Percentiles rank a stretch among this genome's conserved stretches.
These are phyloP conservation scores for Aspergillus puulaauensis DNA, from an alignment of 2,329 filamentous ascomycete genomes.

Conservation along the genomic window DNA sequence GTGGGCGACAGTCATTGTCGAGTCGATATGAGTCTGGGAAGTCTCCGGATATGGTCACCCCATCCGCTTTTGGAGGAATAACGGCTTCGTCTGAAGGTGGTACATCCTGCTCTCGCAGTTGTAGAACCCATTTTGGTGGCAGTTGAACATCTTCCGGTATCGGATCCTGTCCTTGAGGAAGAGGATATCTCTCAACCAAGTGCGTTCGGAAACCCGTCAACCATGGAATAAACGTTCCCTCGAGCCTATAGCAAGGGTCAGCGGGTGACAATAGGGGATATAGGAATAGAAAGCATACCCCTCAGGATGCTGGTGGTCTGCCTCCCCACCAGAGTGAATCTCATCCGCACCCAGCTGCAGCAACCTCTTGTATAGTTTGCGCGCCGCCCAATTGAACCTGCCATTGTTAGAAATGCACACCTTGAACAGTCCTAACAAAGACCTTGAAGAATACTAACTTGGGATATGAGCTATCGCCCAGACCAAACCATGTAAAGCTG, in stretches of 20 bases:
- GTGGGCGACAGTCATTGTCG: conserved; percentile 53
- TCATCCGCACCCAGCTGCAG: conserved; percentile 77
- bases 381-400: conserved; percentile 89
- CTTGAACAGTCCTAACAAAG: too few species aligned
- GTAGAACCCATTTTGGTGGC: conserved; percentile 69
- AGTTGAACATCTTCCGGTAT: conserved; percentile 74
- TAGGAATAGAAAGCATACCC: conserved; percentile 56
- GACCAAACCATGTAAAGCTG: conserved; percentile 80
- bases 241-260: conserved; percentile 56
- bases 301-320: conserved; percentile 90
- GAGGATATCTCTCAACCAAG: conserved; percentile 67
- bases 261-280: neutral
- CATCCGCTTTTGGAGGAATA: conserved; percentile 1
- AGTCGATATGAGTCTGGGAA: conserved; percentile 27
- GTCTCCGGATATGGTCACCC: conserved; percentile 10
- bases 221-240: conserved; percentile 81
- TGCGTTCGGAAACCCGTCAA: conserved; percentile 64
- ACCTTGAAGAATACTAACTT: conserved; percentile 58
- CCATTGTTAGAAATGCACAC: conserved; percentile 3
- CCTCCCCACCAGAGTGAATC: conserved; percentile 77
- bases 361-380: conserved; percentile 82
- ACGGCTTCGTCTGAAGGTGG: neutral
- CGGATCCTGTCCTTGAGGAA: conserved; percentile 64
- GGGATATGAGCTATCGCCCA: conserved; percentile 92
- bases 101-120: conserved; percentile 10